Base-by-base conservation (phyloP, 257 asterid genomes). In the Gentiana macrophylla region DNA sequence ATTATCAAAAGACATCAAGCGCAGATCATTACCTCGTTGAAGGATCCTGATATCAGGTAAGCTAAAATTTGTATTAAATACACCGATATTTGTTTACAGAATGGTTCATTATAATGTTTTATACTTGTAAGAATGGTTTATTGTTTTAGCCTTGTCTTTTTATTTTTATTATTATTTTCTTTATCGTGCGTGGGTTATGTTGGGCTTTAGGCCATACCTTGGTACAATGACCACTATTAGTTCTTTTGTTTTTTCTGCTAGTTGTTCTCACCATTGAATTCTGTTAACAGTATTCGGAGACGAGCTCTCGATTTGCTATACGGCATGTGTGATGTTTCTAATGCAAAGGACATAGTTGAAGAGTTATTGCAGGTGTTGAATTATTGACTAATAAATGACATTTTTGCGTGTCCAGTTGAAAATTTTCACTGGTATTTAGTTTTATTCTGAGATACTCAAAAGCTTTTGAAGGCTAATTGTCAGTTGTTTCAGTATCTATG, bases 41-140 rank as follows among this genome's bases (percentile, higher is more conserved):
- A 89, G 80, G 97, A 89, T 80, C 97, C 97, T 72, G 97, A 89
- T 79, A 86, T 86, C 85, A 89, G 97, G 97, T 89, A 65, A 34
- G 43, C 53, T 62, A 41, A 62, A 58, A 67, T 60, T 48, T 56
- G 34, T 41, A 41, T 41, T 5, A 38, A 38, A 38, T 4, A 38
- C 8, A 38, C 24, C 24, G 24, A 13, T 7, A 4, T 8, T 43
- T 46, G 52, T 50, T 61, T 49, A 34, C 15, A 32, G 32, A 62
- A 55, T 68, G 24, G 5, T 24, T 15, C 36, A 37, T 32, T 44
- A 8, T 36, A 52, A 2, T 35, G n/a, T 32, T 32, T 43, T 43
- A 3, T 12, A 50, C 13, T 33, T 32, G 9, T 41, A 41, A 10
- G 35, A 36, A 5, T 35, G 9, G 32, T n/a, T 8, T 12, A 33